These are phyloP conservation scores for Cubamyces sp. DNA, from an alignment of 768 basidiomycete species.

Conservation along the genomic window DNA sequence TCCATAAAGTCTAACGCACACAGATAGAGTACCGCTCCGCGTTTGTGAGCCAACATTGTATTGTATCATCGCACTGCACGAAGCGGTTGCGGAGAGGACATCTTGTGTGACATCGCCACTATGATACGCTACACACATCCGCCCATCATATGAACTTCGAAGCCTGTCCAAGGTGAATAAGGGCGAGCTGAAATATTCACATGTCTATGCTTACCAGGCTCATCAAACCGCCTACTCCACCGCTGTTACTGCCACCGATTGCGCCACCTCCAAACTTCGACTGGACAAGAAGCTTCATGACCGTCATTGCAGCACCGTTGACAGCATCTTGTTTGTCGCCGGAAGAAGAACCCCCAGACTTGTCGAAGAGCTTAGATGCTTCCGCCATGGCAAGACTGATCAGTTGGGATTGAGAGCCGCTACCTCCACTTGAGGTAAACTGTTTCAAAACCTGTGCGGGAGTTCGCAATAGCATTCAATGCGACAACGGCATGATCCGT, in stretches of 20 bases:
- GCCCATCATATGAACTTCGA: constrained; percentile 39
- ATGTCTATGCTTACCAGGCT: constrained; percentile 53
- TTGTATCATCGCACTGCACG: no score
- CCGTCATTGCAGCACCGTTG: constrained; percentile 82
- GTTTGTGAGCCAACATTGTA: no score
- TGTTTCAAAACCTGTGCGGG: constrained; percentile 63
- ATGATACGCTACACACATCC: no score
- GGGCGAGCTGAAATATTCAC: constrained; percentile 3
- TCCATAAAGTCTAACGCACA: no score
- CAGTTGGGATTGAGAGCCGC: constrained; percentile 62
- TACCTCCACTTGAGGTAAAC: constrained; percentile 60
- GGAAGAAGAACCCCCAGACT: constrained; percentile 61
- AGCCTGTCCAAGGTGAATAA: constrained; percentile 31
- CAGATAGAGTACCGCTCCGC: no score
- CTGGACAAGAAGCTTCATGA: constrained; percentile 81
- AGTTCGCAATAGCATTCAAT: no score
- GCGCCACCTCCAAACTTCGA: constrained; percentile 56
- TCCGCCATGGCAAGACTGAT: constrained; percentile 89
- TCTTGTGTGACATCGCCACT: no score
- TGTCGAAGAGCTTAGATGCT: constrained; percentile 74
- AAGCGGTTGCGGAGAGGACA: no score
- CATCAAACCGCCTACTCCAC: constrained; percentile 66
- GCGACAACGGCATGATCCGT: no score
- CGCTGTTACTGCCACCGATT: constrained; percentile 66
- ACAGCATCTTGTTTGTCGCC: constrained; percentile 84